Percentiles rank a stretch among this genome's conserved stretches.
Conservation (phyloP, 441 rosid genomes). For the Erysimum cheiri region DNA sequence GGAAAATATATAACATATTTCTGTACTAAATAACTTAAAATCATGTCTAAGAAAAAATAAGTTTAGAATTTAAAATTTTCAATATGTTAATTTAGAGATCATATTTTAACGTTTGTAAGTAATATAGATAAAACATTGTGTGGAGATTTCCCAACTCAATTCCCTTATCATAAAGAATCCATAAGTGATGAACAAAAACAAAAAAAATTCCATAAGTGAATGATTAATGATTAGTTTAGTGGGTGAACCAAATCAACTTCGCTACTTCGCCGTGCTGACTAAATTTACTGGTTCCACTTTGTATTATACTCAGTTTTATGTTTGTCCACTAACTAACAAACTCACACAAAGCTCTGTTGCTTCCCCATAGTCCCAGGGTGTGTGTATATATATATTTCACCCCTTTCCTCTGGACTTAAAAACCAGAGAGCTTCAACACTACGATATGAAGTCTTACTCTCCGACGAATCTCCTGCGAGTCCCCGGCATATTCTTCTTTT, state of each 20-base stretch:
- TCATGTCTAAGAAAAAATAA: neutral
- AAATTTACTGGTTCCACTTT: constrained; percentile 22
- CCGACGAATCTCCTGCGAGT: neutral
- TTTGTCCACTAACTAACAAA: constrained; percentile 34
- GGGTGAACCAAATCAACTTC: constrained; percentile 44
- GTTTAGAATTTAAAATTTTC: neutral
- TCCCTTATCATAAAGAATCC: neutral
- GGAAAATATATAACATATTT: neutral
- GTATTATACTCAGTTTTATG: neutral
- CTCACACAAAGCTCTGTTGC: constrained; percentile 26
- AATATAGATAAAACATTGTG: too few relatives aligned
- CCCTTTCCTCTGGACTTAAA: constrained; percentile 20
- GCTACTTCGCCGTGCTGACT: constrained; percentile 28
- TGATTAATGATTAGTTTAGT: constrained; percentile 30
- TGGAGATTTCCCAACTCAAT: neutral
- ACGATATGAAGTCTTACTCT: constrained; percentile 29
- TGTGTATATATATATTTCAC: constrained; percentile 31
- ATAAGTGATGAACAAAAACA: too few relatives aligned
- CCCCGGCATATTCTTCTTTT: constrained; percentile 14
- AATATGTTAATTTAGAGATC: neutral
- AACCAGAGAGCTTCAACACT: constrained; percentile 28
- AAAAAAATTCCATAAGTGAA: too few relatives aligned
- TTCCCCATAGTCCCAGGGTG: constrained; percentile 3
- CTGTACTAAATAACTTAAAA: neutral
- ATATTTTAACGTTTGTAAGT: too few relatives aligned